Percentiles rank a stretch among this genome's conserved stretches.
Evolutionary conservation across 352 stramenopile species (phyloP).

Genomic region (Paralagenidium karlingii): DNA sequence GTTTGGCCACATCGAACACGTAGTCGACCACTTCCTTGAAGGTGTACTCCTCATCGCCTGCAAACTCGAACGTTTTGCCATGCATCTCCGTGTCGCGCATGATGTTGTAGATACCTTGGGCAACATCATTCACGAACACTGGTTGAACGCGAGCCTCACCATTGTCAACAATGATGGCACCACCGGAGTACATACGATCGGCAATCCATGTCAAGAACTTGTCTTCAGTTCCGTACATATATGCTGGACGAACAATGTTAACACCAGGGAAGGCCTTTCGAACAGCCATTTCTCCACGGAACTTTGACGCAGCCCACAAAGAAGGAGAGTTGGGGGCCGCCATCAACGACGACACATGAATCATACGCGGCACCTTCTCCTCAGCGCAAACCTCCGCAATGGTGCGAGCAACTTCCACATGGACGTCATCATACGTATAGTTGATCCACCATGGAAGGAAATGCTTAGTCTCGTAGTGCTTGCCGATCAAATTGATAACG

Average conservation of each 20-base stretch:
- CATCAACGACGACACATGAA: constrained; percentile 76
- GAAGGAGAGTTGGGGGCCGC: constrained; percentile 73
- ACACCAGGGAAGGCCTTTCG: constrained; percentile 89
- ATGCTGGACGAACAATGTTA: constrained; percentile 91
- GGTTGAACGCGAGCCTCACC: constrained; percentile 89
- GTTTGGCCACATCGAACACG: constrained; percentile 87
- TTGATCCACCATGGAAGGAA: constrained; percentile 89
- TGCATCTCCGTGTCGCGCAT: constrained; percentile 76
- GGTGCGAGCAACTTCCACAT: constrained; percentile 86
- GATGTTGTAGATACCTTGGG: constrained; percentile 68
- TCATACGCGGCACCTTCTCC: constrained; percentile 55
- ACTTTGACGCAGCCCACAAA: constrained; percentile 76
- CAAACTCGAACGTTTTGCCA: constrained; percentile 92
- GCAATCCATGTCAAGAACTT: constrained; percentile 88
- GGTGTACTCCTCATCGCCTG: constrained; percentile 93
- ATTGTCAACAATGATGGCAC: constrained; percentile 89
- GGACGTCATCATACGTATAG: constrained; percentile 92
- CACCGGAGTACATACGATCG: constrained; percentile 54
- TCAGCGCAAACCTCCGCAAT: constrained; percentile 78
- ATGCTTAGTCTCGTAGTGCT: constrained; percentile 96
- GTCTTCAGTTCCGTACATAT: constrained; percentile 94
- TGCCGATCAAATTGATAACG: constrained; percentile 96
- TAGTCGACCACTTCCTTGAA: constrained; percentile 95
- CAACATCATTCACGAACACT: constrained; percentile 79
- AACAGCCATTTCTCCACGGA: constrained; percentile 75